These are phyloP conservation scores for Sophora flavescens DNA, from an alignment of 306 rosid genomes.

Conservation along the genomic window DNA sequence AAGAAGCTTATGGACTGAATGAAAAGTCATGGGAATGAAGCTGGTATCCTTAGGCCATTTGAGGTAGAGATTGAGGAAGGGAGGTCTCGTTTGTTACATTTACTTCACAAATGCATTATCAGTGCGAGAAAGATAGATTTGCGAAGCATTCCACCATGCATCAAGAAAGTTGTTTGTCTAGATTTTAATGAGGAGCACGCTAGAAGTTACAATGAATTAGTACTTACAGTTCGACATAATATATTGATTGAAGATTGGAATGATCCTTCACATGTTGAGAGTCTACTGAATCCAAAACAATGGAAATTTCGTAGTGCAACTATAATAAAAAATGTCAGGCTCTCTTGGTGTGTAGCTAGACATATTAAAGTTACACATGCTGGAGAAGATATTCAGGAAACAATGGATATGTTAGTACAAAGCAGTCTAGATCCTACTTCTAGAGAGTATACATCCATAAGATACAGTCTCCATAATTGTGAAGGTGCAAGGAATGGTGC, in stretches of 20 bases:
- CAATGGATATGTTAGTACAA: slow-evolving; percentile 86
- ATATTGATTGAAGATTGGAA: slow-evolving; percentile 98
- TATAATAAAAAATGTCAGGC: slow-evolving; percentile 81
- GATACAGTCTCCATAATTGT: slow-evolving; percentile 61
- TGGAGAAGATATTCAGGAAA: slow-evolving; percentile 97
- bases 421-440: slow-evolving; percentile 73
- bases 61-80: slow-evolving; percentile 99
- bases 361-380: slow-evolving; percentile 96
- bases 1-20: slow-evolving; percentile 90
- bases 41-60: slow-evolving; percentile 93
- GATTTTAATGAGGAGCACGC: slow-evolving; percentile 90
- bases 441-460: slow-evolving; percentile 75
- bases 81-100: slow-evolving; percentile 74
- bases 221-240: slow-evolving; percentile 91
- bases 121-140: slow-evolving; percentile 91
- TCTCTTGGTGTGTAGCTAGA: slow-evolving; percentile 97
- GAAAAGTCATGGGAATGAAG: slow-evolving; percentile 95
- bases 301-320: slow-evolving; percentile 88
- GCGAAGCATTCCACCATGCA: slow-evolving; percentile 88
- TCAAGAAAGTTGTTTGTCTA: slow-evolving; percentile 68
- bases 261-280: slow-evolving; percentile 95
- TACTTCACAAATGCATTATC: slow-evolving; percentile 86
- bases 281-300: slow-evolving; percentile 90
- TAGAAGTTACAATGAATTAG: slow-evolving; percentile 88
- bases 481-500: slow-evolving; percentile 95